phyloP scores from a whole-genome alignment of 495 filamentous ascomycete genomes.

The Glonium stellatum region DNA sequence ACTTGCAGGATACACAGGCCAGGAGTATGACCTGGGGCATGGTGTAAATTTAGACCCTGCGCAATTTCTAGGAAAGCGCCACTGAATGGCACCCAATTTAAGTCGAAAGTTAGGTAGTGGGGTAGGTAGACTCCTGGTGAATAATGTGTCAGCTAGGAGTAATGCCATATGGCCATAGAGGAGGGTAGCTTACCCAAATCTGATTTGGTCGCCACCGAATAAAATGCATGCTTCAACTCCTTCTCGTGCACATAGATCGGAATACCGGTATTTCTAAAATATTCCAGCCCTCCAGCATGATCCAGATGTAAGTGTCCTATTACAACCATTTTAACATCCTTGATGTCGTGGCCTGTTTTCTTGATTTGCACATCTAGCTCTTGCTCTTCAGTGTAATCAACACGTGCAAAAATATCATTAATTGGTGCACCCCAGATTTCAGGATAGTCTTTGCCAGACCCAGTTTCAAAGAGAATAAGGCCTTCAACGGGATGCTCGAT shows the following conservation, averaged over 20 bases:
- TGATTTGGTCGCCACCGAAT: constrained; percentile 40
- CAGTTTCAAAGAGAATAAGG: constrained; percentile 48
- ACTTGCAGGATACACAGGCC: constrained; percentile 40
- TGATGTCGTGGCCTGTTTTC: constrained; percentile 43
- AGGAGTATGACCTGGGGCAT: constrained; percentile 40
- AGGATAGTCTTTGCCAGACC: constrained; percentile 43
- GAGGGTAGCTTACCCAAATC: constrained; percentile 28
- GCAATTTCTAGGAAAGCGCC: constrained; percentile 34
- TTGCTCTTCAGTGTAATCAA: constrained; percentile 38
- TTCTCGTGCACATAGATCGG: constrained; percentile 49
- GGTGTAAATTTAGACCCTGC: constrained; percentile 38
- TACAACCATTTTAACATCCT: constrained; percentile 48
- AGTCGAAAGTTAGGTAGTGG: constrained; percentile 36
- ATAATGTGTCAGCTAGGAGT: not conserved
- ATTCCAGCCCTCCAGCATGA: constrained; percentile 49
- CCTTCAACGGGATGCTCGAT: constrained; percentile 48
- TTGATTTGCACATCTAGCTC: constrained; percentile 43
- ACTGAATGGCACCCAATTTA: constrained; percentile 27
- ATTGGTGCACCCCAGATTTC: constrained; percentile 37
- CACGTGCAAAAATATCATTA: constrained; percentile 44
- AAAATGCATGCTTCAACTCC: constrained; percentile 46
- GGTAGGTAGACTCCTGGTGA: constrained; percentile 38
- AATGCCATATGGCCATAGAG: not conserved
- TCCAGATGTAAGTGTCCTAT: constrained; percentile 51
- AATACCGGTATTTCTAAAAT: constrained; percentile 44